Evolutionary conservation across 352 stramenopile genomes (phyloP).

Genomic region (Globisporangium ultimum): DNA sequence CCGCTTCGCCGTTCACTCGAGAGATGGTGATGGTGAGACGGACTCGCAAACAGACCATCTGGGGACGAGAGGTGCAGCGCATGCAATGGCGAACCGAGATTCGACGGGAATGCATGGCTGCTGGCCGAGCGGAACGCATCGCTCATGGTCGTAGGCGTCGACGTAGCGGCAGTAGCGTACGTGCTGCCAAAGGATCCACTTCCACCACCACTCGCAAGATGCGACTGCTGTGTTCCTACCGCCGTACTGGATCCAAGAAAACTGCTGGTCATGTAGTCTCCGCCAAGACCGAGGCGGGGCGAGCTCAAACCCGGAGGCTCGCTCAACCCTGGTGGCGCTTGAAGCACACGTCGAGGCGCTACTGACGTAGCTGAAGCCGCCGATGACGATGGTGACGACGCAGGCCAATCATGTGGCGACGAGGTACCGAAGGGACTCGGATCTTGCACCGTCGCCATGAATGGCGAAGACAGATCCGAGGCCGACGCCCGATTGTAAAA

Average conservation of each 20-base stretch:
- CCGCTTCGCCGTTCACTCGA: constrained; percentile 7
- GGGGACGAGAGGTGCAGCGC: constrained; percentile 21
- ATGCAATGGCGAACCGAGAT: constrained; percentile 21
- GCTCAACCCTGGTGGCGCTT: constrained; percentile 45
- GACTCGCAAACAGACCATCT: constrained; percentile 16
- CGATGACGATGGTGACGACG: constrained; percentile 12
- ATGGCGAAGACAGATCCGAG: constrained; percentile 9
- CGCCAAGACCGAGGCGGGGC: constrained; percentile 4
- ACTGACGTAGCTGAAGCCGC: constrained; percentile 10
- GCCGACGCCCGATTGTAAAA: constrained; percentile 5
- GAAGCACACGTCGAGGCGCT: constrained; percentile 38
- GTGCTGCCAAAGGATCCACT: constrained; percentile 2
- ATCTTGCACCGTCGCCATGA: constrained; percentile 6
- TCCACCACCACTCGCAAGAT: not conserved
- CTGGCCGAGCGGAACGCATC: constrained; percentile 14
- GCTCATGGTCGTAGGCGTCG: constrained; percentile 3
- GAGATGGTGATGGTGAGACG: constrained; percentile 1
- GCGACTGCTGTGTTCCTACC: not conserved
- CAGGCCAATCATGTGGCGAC: constrained; percentile 13
- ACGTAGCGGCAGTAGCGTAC: constrained; percentile 1
- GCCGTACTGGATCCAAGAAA: not conserved
- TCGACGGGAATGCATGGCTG: constrained; percentile 23
- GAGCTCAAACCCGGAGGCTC: constrained; percentile 10
- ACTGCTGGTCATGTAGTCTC: constrained; percentile 3
- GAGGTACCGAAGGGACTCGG: not conserved